phyloP scores from a whole-genome alignment of 768 basidiomycete species.

The Mycena galericulata region DNA sequence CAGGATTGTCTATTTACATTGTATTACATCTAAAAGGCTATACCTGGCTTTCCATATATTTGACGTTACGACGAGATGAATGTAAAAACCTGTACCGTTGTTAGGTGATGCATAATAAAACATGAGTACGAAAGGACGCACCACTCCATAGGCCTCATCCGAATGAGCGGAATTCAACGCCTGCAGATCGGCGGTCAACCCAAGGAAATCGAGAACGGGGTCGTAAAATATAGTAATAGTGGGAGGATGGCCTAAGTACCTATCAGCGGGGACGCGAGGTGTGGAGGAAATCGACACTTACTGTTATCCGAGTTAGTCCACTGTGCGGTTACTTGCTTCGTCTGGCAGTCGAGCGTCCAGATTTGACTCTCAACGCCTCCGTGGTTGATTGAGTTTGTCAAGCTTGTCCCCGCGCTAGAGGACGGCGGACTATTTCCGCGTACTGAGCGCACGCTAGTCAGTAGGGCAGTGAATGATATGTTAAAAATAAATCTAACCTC shows the following conservation, averaged over 20 bases:
- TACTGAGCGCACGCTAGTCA: background rate
- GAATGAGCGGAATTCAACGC: background rate
- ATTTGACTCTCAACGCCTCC: conserved; percentile 18
- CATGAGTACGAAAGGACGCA: background rate
- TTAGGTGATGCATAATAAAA: too few species aligned
- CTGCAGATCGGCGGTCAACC: background rate
- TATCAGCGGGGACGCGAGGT: background rate
- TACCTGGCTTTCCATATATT: too few species aligned
- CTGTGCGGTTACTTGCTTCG: conserved; percentile 8
- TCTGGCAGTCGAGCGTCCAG: conserved; percentile 20
- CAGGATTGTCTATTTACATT: too few species aligned
- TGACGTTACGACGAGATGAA: too few species aligned
- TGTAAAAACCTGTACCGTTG: too few species aligned
- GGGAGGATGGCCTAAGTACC: background rate
- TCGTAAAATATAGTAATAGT: conserved; percentile 17
- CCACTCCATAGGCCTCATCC: background rate
- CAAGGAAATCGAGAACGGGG: background rate
- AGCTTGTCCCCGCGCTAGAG: conserved; percentile 9
- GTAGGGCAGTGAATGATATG: background rate
- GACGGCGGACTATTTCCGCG: conserved; percentile 3
- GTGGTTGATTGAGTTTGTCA: background rate
- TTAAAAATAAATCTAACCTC: background rate
- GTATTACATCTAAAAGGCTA: too few species aligned
- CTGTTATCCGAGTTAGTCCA: conserved; percentile 19
- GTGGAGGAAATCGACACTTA: background rate